Conservation (phyloP, 805 yeast genomes). For the Monosporozyma servazzii region DNA sequence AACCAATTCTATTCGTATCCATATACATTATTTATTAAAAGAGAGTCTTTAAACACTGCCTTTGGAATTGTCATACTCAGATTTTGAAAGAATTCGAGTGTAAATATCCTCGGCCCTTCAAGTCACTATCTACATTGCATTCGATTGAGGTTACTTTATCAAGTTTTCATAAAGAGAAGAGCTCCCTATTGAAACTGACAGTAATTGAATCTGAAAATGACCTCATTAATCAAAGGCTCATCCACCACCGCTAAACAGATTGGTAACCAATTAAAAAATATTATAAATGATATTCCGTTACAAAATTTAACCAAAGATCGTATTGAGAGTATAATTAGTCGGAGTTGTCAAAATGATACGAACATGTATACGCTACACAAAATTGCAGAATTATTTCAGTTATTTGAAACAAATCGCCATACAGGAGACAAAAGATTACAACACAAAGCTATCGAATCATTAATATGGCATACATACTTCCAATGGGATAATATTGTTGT, state of each 20-base stretch:
- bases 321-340: background rate
- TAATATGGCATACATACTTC: background rate
- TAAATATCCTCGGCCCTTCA: too few species aligned
- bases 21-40: too few species aligned
- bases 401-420: background rate
- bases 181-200: background rate
- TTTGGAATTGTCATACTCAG: too few species aligned
- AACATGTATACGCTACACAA: background rate
- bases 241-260: background rate
- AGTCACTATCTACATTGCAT: too few species aligned
- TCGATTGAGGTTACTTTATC: background rate
- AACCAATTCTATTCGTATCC: too few species aligned
- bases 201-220: too few species aligned
- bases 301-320: background rate
- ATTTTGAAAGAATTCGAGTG: too few species aligned
- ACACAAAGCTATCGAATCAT: background rate
- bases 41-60: too few species aligned
- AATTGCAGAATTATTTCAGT: background rate
- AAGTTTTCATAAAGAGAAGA: too few species aligned
- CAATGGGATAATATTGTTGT: slow-evolving; percentile 3
- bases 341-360: background rate
- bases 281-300: background rate
- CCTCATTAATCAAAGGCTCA: background rate
- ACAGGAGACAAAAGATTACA: background rate
- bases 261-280: background rate